These are phyloP conservation scores for Hygrophorus pudorinus DNA, from an alignment of 768 basidiomycete species.

Conservation along the genomic window DNA sequence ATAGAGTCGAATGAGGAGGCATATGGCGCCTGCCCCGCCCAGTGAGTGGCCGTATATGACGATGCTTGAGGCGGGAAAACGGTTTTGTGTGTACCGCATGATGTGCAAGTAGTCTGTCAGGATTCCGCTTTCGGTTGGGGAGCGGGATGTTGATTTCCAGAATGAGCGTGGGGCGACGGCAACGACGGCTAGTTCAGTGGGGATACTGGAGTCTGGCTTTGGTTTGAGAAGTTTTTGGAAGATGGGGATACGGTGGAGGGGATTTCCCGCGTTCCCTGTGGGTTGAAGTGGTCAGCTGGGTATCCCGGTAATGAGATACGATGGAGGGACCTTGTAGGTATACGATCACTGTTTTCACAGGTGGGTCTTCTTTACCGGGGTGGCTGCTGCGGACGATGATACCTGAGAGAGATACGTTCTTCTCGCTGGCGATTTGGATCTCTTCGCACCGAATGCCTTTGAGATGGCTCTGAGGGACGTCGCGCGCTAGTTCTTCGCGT, in stretches of 20 bases:
- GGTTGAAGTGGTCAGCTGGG: no score
- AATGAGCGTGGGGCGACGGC: no score
- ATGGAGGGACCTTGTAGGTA: constrained; percentile 17
- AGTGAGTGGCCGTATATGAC: no score
- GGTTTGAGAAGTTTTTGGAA: no score
- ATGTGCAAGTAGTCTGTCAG: constrained; percentile 29
- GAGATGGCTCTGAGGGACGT: constrained; percentile 11
- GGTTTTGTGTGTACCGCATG: constrained; percentile 20
- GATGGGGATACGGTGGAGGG: no score
- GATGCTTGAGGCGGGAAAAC: constrained; percentile 27
- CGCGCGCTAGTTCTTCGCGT: constrained; percentile 19
- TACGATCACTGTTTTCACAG: constrained; percentile 10
- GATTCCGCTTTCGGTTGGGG: constrained; percentile 30
- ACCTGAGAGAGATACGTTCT: constrained; percentile 8
- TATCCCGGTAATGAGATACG: no score
- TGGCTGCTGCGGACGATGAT: constrained; percentile 7
- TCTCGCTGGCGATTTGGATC: constrained; percentile 6
- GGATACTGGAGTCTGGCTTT: no score
- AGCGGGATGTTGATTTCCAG: constrained; percentile 33
- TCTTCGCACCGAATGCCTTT: constrained; percentile 13
- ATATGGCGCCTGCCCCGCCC: no score
- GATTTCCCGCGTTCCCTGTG: no score
- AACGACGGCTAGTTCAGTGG: no score
- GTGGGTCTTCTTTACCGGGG: neutral
- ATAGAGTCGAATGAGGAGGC: no score